These are phyloP conservation scores for Cutaneotrichosporon sp. DNA, from an alignment of 1,284 basidiomycete genomes.

Conservation along the genomic window DNA sequence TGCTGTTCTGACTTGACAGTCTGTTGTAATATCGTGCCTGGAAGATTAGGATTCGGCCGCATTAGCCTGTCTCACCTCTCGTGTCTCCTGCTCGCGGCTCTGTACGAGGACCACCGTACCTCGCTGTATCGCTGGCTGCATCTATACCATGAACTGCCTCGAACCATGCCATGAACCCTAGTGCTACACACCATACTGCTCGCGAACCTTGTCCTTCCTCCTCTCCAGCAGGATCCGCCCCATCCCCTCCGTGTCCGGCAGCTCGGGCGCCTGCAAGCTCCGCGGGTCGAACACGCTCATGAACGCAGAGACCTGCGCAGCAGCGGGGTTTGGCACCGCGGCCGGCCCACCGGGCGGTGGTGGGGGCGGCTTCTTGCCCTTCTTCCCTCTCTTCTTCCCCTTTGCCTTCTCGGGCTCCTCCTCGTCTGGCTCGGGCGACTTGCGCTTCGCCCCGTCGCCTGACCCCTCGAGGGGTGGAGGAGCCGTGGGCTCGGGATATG, in stretches of 20 bases:
- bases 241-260: conserved; percentile 76
- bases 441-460: conserved; percentile 19
- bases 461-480: background rate
- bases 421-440: conserved; percentile 16
- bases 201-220: conserved; percentile 77
- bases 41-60: too few species aligned
- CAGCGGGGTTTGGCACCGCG: conserved; percentile 18
- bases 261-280: conserved; percentile 69
- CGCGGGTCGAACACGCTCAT: conserved; percentile 74
- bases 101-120: too few species aligned
- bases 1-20: background rate
- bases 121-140: background rate
- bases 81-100: too few species aligned
- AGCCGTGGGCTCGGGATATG: conserved; percentile 18
- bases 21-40: background rate
- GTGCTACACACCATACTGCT: conserved; percentile 64
- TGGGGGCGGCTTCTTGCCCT: conserved; percentile 56
- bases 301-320: conserved; percentile 51
- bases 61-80: too few species aligned
- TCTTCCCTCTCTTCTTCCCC: conserved; percentile 58
- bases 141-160: background rate
- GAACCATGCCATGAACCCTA: background rate
- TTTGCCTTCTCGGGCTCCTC: conserved; percentile 17
- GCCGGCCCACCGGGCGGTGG: conserved; percentile 25
- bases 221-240: conserved; percentile 73